Conservation (phyloP, 345 rosid genomes). For the Geranium rotundifolium region DNA sequence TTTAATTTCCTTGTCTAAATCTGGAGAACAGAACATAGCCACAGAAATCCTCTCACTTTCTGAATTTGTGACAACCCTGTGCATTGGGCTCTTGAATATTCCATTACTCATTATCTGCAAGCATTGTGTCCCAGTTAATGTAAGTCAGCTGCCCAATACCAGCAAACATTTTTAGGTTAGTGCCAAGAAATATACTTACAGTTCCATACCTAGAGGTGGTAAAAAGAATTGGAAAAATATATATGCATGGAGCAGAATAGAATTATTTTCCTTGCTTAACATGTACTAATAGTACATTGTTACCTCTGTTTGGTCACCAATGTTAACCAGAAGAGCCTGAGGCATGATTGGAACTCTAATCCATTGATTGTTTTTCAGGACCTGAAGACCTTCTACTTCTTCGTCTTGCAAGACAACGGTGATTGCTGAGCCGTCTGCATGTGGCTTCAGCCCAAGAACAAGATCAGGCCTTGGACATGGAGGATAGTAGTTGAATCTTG, state of each 20-base stretch:
- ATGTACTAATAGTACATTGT: neutral
- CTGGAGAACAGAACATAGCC: slow-evolving; percentile 20
- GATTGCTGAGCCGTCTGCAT: slow-evolving; percentile 26
- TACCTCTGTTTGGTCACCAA: slow-evolving; percentile 31
- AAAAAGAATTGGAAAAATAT: neutral
- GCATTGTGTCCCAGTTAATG: neutral
- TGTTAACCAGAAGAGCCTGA: slow-evolving; percentile 20
- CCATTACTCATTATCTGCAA: slow-evolving; percentile 34
- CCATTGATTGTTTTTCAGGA: slow-evolving; percentile 24
- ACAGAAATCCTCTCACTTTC: slow-evolving; percentile 16
- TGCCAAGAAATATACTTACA: neutral
- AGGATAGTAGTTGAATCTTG: slow-evolving; percentile 35
- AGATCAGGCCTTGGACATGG: slow-evolving; percentile 26
- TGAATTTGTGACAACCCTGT: slow-evolving; percentile 23
- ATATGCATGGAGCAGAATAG: too few species aligned
- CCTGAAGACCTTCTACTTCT: slow-evolving; percentile 29
- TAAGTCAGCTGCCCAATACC: neutral
- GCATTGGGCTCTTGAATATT: slow-evolving; percentile 23
- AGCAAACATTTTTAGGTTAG: too few species aligned
- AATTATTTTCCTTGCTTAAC: too few species aligned
- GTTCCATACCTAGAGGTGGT: neutral
- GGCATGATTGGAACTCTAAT: slow-evolving; percentile 21
- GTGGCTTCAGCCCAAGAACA: slow-evolving; percentile 32
- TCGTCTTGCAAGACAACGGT: slow-evolving; percentile 25
- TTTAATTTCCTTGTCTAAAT: slow-evolving; percentile 10